phyloP scores from a whole-genome alignment of 1,284 basidiomycete species.

The Moniliophthora roreri region DNA sequence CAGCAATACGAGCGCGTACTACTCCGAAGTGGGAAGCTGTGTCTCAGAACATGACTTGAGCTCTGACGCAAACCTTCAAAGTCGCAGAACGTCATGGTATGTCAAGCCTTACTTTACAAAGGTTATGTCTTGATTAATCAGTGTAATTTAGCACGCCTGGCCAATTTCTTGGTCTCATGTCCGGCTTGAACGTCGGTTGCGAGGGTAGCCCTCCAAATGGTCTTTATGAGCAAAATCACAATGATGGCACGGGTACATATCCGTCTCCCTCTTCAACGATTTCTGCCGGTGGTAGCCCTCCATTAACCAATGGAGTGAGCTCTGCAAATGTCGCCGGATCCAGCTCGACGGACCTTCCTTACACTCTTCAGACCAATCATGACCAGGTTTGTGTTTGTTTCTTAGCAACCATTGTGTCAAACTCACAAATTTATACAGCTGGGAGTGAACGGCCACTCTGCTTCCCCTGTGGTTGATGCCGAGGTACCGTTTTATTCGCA shows the following conservation, averaged over 20 bases:
- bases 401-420: not conserved
- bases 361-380: slow-evolving; percentile 40
- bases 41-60: slow-evolving; percentile 32
- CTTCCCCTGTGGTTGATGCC: slow-evolving; percentile 1
- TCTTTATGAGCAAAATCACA: slow-evolving; percentile 20
- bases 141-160: slow-evolving; percentile 33
- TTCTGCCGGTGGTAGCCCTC: slow-evolving; percentile 40
- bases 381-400: slow-evolving; percentile 28
- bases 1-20: slow-evolving; percentile 50
- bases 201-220: slow-evolving; percentile 28
- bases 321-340: slow-evolving; percentile 32
- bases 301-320: slow-evolving; percentile 25
- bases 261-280: slow-evolving; percentile 41
- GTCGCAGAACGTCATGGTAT: slow-evolving; percentile 52
- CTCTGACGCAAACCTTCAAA: slow-evolving; percentile 28
- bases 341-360: slow-evolving; percentile 44
- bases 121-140: slow-evolving; percentile 13
- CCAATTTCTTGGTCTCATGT: slow-evolving; percentile 44
- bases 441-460: slow-evolving; percentile 2
- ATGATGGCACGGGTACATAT: slow-evolving; percentile 26
- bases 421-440: not conserved
- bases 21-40: slow-evolving; percentile 47
- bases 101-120: slow-evolving; percentile 20
- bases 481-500: not conserved
- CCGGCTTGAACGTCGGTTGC: slow-evolving; percentile 44